phyloP scores from a whole-genome alignment of 306 rosid species.

The Lathyrus sativus region DNA sequence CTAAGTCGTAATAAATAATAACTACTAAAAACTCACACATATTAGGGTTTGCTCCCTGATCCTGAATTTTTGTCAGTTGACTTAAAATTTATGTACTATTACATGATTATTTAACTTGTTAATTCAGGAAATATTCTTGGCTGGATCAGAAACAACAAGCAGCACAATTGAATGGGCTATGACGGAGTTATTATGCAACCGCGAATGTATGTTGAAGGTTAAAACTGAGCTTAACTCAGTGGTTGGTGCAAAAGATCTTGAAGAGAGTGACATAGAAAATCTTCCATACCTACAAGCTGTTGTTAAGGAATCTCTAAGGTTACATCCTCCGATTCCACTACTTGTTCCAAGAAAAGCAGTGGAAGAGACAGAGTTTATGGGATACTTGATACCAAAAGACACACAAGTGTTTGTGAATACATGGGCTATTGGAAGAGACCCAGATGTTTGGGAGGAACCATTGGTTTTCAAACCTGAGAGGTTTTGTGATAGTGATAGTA shows the following conservation, averaged over 20 bases:
- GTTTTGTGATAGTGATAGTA: conserved; percentile 33
- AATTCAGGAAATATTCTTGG: conserved; percentile 57
- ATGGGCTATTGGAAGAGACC: conserved; percentile 71
- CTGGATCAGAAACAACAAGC: conserved; percentile 65
- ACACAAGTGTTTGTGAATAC: conserved; percentile 60
- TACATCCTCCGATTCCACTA: conserved; percentile 64
- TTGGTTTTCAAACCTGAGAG: conserved; percentile 53
- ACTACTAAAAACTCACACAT: too few relatives aligned
- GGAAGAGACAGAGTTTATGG: conserved; percentile 48
- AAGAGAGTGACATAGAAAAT: conserved; percentile 58
- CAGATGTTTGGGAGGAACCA: conserved; percentile 52
- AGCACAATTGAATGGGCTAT: conserved; percentile 62
- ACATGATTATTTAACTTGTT: background rate
- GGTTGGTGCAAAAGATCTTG: conserved; percentile 41
- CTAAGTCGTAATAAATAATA: too few relatives aligned
- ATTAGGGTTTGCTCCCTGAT: too few relatives aligned
- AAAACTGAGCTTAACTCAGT: conserved; percentile 46
- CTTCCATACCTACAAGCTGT: conserved; percentile 50
- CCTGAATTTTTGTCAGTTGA: too few relatives aligned
- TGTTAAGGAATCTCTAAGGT: conserved; percentile 53
- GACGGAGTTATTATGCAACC: conserved; percentile 47
- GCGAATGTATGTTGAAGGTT: conserved; percentile 30
- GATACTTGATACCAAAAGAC: conserved; percentile 49
- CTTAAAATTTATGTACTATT: too few relatives aligned
- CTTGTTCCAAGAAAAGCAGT: conserved; percentile 54